Conservation (phyloP, 1,139 yeast species). For the Geotrichum siamense region DNA sequence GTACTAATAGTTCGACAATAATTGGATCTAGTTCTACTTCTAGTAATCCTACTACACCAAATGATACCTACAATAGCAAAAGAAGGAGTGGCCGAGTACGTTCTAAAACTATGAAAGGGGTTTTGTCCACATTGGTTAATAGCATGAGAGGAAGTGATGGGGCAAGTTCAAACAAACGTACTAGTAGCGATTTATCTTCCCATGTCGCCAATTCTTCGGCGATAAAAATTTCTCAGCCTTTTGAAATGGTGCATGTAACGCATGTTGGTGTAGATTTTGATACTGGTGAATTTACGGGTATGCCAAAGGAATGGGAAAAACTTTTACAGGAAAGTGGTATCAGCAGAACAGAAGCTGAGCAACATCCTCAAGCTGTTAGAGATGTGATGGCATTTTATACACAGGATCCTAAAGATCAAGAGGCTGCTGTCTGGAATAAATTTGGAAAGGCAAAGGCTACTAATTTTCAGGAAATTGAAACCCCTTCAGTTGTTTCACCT, state of each 20-base stretch:
- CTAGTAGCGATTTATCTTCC: slow-evolving; percentile 8
- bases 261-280: slow-evolving; percentile 85
- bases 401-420: slow-evolving; percentile 61
- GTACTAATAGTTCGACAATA: slow-evolving; percentile 9
- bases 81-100: slow-evolving; percentile 26
- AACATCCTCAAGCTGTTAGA: slow-evolving; percentile 90
- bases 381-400: slow-evolving; percentile 79
- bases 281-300: slow-evolving; percentile 82
- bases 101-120: slow-evolving; percentile 43
- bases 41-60: slow-evolving; percentile 10
- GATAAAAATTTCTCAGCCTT: slow-evolving; percentile 78
- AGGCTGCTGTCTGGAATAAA: slow-evolving; percentile 66
- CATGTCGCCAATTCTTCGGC: slow-evolving; percentile 30
- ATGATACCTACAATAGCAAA: slow-evolving; percentile 19
- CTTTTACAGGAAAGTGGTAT: slow-evolving; percentile 81
- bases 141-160: slow-evolving; percentile 35
- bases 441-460: slow-evolving; percentile 43
- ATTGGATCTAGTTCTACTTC: slow-evolving; percentile 2
- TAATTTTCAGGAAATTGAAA: slow-evolving; percentile 25
- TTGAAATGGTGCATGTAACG: slow-evolving; percentile 82
- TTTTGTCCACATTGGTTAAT: slow-evolving; percentile 43
- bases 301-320: slow-evolving; percentile 89
- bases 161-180: slow-evolving; percentile 10
- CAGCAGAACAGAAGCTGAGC: slow-evolving; percentile 73
- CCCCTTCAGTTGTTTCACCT: slow-evolving; percentile 9